Percentiles rank a stretch among this genome's conserved stretches.
phyloP scores from a whole-genome alignment of 257 asterid genomes.

The Lycium barbarum region DNA sequence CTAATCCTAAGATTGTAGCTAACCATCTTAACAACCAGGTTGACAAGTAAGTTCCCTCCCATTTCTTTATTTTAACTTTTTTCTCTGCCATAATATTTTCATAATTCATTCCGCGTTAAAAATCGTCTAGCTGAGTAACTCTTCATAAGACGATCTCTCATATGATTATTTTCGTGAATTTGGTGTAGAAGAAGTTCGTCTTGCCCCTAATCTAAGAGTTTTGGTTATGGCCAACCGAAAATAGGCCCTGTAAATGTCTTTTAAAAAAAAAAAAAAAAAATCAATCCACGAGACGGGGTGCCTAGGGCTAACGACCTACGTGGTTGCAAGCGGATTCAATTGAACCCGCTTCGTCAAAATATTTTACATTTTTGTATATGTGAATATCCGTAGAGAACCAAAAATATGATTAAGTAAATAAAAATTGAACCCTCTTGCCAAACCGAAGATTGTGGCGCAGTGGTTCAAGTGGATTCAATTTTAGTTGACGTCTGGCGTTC shows the following conservation, averaged over 20 bases:
- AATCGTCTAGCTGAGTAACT: neutral
- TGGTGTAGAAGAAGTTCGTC: neutral
- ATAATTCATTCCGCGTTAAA: neutral
- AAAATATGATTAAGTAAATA: too few species aligned
- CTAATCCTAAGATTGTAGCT: conserved; percentile 43
- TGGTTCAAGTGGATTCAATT: too few species aligned
- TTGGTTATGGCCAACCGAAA: neutral
- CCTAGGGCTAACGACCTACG: too few species aligned
- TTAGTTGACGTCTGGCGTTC: too few species aligned
- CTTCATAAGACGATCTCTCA: neutral
- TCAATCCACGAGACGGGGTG: too few species aligned
- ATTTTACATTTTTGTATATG: too few species aligned
- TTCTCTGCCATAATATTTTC: neutral
- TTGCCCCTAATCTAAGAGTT: neutral
- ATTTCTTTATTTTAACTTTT: neutral
- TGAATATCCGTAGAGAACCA: too few species aligned
- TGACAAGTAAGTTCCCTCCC: conserved; percentile 44
- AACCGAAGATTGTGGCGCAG: too few species aligned
- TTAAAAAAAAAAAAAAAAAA: too few species aligned
- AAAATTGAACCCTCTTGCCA: too few species aligned
- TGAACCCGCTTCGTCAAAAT: too few species aligned
- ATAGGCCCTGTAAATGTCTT: neutral
- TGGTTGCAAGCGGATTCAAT: too few species aligned
- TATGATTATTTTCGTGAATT: neutral
- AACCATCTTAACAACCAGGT: conserved; percentile 47